Percentiles rank a stretch among this genome's conserved stretches.
These are phyloP conservation scores for Trichoderma gamsii DNA, from an alignment of 495 filamentous ascomycete species.

Conservation along the genomic window DNA sequence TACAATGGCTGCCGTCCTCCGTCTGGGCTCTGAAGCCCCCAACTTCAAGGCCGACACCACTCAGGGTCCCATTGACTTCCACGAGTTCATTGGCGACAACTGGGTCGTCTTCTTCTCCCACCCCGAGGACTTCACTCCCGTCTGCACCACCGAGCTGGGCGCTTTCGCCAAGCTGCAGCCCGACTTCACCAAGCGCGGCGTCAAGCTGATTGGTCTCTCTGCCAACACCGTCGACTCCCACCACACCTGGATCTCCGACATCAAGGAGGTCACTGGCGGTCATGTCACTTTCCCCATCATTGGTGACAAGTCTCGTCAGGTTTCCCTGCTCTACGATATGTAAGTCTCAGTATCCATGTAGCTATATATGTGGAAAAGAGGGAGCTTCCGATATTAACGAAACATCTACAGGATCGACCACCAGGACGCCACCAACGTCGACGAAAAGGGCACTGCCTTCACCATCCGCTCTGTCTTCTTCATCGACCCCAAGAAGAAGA, in stretches of 20 bases:
- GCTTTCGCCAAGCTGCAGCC: slow-evolving; percentile 94
- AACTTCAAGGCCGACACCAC: slow-evolving; percentile 94
- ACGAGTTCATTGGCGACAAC: slow-evolving; percentile 88
- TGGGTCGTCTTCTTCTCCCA: slow-evolving; percentile 98
- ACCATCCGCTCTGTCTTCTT: slow-evolving; percentile 99
- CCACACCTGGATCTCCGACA: slow-evolving; percentile 86
- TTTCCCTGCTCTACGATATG: slow-evolving; percentile 94
- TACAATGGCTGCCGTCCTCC: slow-evolving; percentile 43
- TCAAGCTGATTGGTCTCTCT: slow-evolving; percentile 92
- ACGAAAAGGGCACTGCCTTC: slow-evolving; percentile 92
- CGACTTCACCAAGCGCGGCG: slow-evolving; percentile 88
- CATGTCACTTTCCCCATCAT: slow-evolving; percentile 91
- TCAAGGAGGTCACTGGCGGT: slow-evolving; percentile 81
- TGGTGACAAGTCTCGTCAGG: slow-evolving; percentile 90
- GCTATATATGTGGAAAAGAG: no score
- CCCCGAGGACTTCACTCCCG: slow-evolving; percentile 88
- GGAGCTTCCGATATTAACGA: not conserved
- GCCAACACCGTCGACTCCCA: slow-evolving; percentile 67
- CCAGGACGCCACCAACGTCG: slow-evolving; percentile 74
- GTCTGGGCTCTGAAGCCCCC: slow-evolving; percentile 82
- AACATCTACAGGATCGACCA: slow-evolving; percentile 62
- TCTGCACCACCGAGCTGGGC: slow-evolving; percentile 98
- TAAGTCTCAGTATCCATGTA: slow-evolving; percentile 36
- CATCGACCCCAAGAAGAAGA: slow-evolving; percentile 97
- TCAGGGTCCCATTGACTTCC: slow-evolving; percentile 88